Conservation (phyloP, 2,329 filamentous ascomycete genomes). For the Hortaea sp. region DNA sequence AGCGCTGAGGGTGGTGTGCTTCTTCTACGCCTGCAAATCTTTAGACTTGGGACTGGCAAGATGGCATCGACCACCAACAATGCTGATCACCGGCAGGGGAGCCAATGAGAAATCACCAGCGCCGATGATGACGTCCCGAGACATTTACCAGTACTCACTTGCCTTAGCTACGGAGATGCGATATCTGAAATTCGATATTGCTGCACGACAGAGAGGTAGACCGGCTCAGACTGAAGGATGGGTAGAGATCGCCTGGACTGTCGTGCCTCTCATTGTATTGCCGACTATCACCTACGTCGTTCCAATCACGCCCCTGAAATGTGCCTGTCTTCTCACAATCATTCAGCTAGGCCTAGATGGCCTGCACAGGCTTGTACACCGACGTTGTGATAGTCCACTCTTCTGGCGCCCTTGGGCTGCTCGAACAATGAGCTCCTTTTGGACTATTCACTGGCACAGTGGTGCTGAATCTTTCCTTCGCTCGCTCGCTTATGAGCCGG, state of each 20-base stretch:
- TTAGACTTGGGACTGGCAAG: constrained; percentile 9
- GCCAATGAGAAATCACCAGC: background rate
- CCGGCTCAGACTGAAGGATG: background rate
- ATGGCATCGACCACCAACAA: constrained; percentile 6
- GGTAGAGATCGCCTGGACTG: constrained; percentile 1
- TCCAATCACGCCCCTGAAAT: constrained; percentile 3
- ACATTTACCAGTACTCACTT: background rate
- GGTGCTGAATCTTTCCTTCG: background rate
- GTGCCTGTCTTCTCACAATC: constrained; percentile 5
- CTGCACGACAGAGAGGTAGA: background rate
- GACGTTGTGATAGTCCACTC: constrained; percentile 4
- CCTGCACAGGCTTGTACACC: constrained; percentile 9
- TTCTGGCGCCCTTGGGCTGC: constrained; percentile 14
- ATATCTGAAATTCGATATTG: background rate
- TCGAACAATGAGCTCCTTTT: constrained; percentile 3
- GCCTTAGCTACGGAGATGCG: background rate
- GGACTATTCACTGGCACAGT: background rate
- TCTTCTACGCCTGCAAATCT: constrained; percentile 13
- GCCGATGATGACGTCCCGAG: background rate
- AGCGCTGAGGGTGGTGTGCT: constrained; percentile 6
- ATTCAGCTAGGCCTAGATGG: constrained; percentile 9
- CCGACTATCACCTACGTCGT: constrained; percentile 3
- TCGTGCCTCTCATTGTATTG: constrained; percentile 4
- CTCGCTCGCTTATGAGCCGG: background rate
- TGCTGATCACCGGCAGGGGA: background rate